Evolutionary conservation across 495 filamentous ascomycete species (phyloP).

Genomic region (Hyaloscypha variabilis): DNA sequence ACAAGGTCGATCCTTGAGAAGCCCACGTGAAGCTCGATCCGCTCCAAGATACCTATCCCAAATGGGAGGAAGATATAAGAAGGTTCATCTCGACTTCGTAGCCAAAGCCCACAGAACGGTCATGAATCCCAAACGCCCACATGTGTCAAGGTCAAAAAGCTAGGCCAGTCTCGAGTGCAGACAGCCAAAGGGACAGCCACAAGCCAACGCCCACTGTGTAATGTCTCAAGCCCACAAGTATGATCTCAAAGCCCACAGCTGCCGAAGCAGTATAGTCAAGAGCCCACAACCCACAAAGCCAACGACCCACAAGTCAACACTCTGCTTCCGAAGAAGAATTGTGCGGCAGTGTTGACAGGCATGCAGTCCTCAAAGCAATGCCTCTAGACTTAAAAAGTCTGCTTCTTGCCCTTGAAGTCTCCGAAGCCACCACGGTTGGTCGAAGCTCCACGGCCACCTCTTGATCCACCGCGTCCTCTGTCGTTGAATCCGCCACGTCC

Average conservation of each 20-base stretch:
- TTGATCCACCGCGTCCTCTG: constrained; percentile 38
- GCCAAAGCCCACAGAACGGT: constrained; percentile 50
- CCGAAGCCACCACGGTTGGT: constrained; percentile 76
- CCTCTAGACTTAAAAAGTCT: constrained; percentile 68
- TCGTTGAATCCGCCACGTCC: constrained; percentile 49
- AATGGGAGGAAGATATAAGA: constrained; percentile 36
- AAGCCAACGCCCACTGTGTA: constrained; percentile 28
- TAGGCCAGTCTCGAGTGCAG: constrained; percentile 14
- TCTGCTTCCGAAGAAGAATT: constrained; percentile 12
- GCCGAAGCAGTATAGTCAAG: constrained; percentile 35
- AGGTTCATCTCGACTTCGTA: constrained; percentile 45
- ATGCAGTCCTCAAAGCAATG: constrained; percentile 19
- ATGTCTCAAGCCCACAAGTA: constrained; percentile 31
- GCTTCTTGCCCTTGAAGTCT: constrained; percentile 91
- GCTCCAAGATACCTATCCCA: constrained; percentile 39
- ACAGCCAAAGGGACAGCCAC: constrained; percentile 36
- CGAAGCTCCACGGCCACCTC: constrained; percentile 54
- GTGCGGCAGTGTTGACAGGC: constrained; percentile 33
- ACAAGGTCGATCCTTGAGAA: constrained; percentile 24
- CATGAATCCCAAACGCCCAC: constrained; percentile 50
- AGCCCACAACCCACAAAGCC: constrained; percentile 38
- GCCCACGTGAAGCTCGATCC: constrained; percentile 43
- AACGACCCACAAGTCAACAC: constrained; percentile 31
- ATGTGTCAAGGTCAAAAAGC: constrained; percentile 32
- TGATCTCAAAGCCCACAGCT: constrained; percentile 39